phyloP scores from a whole-genome alignment of 106 monocot genomes.

The Ottelia alismoides region DNA sequence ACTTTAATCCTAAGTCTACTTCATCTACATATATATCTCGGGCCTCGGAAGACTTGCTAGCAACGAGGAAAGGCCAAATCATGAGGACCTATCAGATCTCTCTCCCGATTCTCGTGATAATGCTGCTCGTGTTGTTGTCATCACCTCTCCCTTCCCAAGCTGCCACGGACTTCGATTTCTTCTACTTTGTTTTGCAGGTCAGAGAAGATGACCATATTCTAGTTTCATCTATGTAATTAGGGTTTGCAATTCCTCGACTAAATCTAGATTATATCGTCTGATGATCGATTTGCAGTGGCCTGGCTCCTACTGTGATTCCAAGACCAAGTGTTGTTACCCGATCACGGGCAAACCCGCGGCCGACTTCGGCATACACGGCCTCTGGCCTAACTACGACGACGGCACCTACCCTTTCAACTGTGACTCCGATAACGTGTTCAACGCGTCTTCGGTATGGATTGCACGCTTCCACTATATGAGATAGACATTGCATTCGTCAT shows the following conservation, averaged over 20 bases:
- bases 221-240: background rate
- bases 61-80: background rate
- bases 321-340: conserved; percentile 19
- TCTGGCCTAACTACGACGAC: conserved; percentile 23
- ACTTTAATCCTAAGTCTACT: too few relatives aligned
- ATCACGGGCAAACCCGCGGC: conserved; percentile 18
- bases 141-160: background rate
- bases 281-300: conserved; percentile 15
- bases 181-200: conserved; percentile 92
- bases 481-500: too few relatives aligned
- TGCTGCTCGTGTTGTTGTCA: background rate
- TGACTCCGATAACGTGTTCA: conserved; percentile 1
- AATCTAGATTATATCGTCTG: background rate
- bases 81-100: conserved; percentile 3
- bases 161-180: conserved; percentile 67
- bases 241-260: background rate
- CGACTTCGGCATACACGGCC: conserved; percentile 25
- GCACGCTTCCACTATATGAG: too few relatives aligned
- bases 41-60: too few relatives aligned
- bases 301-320: conserved; percentile 23
- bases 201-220: background rate
- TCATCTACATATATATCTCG: too few relatives aligned
- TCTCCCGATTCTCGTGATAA: background rate
- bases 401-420: conserved; percentile 10
- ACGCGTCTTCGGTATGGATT: conserved; percentile 7